Conservation (phyloP, 1,284 basidiomycete genomes). For the Waitea zeae region DNA sequence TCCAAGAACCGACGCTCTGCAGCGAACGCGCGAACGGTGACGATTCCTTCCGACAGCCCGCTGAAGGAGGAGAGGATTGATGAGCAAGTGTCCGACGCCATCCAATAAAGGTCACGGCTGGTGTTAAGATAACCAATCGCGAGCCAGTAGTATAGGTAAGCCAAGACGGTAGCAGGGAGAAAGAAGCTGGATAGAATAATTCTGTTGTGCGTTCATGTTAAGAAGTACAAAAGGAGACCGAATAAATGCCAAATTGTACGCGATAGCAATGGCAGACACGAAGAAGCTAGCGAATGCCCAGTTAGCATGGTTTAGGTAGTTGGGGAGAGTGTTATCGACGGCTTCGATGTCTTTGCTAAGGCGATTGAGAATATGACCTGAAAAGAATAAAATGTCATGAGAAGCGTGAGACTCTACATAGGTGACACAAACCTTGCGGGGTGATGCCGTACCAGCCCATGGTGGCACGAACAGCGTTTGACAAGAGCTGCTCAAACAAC, state of each 20-base stretch:
- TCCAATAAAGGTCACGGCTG: slow-evolving; percentile 58
- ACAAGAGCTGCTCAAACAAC: slow-evolving; percentile 40
- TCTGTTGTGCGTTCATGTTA: too few relatives aligned
- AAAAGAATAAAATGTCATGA: too few relatives aligned
- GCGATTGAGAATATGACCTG: slow-evolving; percentile 47
- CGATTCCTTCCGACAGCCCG: slow-evolving; percentile 64
- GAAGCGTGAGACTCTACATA: slow-evolving; percentile 16
- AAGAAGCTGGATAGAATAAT: slow-evolving; percentile 59
- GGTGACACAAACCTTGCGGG: too few relatives aligned
- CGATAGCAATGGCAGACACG: slow-evolving; percentile 44
- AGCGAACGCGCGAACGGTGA: slow-evolving; percentile 82
- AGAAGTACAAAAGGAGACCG: too few relatives aligned
- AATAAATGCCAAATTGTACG: too few relatives aligned
- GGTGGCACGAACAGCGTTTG: slow-evolving; percentile 42
- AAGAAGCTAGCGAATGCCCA: slow-evolving; percentile 57
- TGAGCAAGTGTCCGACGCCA: slow-evolving; percentile 59
- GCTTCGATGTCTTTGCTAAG: slow-evolving; percentile 69
- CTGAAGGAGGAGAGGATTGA: slow-evolving; percentile 67
- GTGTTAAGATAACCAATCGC: slow-evolving; percentile 64
- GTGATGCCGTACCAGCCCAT: slow-evolving; percentile 36
- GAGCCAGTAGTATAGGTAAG: slow-evolving; percentile 40
- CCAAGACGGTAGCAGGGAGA: slow-evolving; percentile 50
- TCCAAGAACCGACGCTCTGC: slow-evolving; percentile 70
- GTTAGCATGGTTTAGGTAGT: slow-evolving; percentile 57
- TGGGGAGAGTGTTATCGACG: slow-evolving; percentile 54